A percentile compares a stretch with the other conserved stretches of the same genome.
phyloP scores from a whole-genome alignment of 345 rosid genomes.

The Dipteronia dyeriana region DNA sequence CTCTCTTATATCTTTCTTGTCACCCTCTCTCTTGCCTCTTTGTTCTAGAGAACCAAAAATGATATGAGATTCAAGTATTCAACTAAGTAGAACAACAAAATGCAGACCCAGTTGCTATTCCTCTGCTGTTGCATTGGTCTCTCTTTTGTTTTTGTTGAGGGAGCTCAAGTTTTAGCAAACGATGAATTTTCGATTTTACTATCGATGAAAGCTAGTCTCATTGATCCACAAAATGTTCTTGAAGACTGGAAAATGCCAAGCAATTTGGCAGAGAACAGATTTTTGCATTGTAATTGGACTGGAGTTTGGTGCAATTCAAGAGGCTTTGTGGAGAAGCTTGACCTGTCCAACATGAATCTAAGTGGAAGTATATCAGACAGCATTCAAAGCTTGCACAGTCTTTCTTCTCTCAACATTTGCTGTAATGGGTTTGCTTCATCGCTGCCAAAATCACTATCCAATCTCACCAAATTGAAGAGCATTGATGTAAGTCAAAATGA shows the following conservation, averaged over 20 bases:
- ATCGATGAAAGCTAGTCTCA: conserved; percentile 53
- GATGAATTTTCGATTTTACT: conserved; percentile 56
- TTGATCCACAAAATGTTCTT: conserved; percentile 59
- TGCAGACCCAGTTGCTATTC: conserved; percentile 44
- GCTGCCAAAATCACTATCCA: conserved; percentile 56
- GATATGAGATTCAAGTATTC: conserved; percentile 34
- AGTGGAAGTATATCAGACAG: conserved; percentile 63
- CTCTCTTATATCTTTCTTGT: conserved; percentile 26
- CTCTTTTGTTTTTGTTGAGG: conserved; percentile 44
- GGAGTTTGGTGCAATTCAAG: conserved; percentile 64
- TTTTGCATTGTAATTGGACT: conserved; percentile 69
- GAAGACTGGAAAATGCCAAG: conserved; percentile 54
- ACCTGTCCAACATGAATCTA: conserved; percentile 73
- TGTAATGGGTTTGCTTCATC: conserved; percentile 55
- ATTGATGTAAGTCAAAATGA: conserved; percentile 73
- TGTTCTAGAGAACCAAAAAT: conserved; percentile 38
- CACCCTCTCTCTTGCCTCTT: conserved; percentile 33
- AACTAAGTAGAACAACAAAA: conserved; percentile 37
- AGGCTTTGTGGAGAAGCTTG: conserved; percentile 68
- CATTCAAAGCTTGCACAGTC: conserved; percentile 47
- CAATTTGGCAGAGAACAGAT: conserved; percentile 17
- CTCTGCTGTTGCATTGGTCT: conserved; percentile 51
- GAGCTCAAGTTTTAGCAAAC: conserved; percentile 24
- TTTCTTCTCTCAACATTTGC: conserved; percentile 51
- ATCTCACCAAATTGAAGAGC: conserved; percentile 56